Percentiles rank a stretch among this genome's conserved stretches.
Evolutionary conservation across 2,329 filamentous ascomycete genomes (phyloP).

Genomic region (Botrytis medusae): DNA sequence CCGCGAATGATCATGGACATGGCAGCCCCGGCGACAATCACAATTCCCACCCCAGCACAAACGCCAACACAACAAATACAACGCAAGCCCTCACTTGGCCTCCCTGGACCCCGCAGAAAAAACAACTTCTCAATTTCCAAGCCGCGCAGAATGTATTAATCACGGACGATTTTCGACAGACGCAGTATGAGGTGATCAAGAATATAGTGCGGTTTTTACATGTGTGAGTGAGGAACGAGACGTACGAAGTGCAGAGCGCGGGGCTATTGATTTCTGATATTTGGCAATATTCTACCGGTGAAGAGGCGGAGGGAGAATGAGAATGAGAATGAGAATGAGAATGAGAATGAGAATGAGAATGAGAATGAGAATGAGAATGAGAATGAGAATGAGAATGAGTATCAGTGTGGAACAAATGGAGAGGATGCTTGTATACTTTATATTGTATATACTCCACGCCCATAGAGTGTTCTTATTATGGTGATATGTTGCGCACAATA

Average conservation of each 20-base stretch:
- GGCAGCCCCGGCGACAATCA: background rate
- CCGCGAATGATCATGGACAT: slow-evolving; percentile 47
- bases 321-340: too few relatives aligned
- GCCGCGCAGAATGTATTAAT: background rate
- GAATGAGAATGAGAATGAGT: too few relatives aligned
- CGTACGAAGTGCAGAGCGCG: too few relatives aligned
- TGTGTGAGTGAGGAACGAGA: background rate
- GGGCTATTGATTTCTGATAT: background rate
- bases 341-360: too few relatives aligned
- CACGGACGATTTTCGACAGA: background rate
- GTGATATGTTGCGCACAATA: background rate
- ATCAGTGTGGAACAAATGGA: too few relatives aligned
- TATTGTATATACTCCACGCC: background rate
- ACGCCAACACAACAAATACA: slow-evolving; percentile 41
- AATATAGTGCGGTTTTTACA: background rate
- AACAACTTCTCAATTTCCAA: slow-evolving; percentile 1
- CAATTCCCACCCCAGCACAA: background rate
- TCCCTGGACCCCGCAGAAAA: background rate
- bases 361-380: too few relatives aligned
- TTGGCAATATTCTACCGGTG: background rate
- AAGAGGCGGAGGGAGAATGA: background rate
- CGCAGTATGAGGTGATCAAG: background rate
- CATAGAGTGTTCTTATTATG: background rate
- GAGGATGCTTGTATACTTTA: background rate
- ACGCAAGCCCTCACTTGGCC: slow-evolving; percentile 41